Conservation (phyloP, 169 alveolate species). For the Theileria orientalis region DNA sequence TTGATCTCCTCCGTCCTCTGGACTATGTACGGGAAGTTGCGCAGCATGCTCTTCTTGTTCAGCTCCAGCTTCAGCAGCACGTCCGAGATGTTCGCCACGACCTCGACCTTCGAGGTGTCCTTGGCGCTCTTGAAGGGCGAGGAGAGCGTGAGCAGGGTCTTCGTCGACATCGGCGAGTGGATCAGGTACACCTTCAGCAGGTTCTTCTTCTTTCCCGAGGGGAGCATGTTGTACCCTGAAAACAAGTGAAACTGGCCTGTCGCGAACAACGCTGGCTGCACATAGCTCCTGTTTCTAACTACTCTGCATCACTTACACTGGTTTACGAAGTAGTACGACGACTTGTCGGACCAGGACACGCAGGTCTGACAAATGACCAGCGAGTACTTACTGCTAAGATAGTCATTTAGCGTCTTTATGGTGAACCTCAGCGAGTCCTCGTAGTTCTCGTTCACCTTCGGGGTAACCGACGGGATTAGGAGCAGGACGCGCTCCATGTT, state of each 20-base stretch:
- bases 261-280: background rate
- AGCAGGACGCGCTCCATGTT: conserved; percentile 32
- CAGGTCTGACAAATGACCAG: conserved; percentile 64
- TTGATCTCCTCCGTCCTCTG: conserved; percentile 74
- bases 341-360: conserved; percentile 59
- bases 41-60: conserved; percentile 57
- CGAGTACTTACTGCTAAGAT: conserved; percentile 28
- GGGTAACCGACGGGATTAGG: conserved; percentile 56
- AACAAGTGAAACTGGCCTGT: background rate
- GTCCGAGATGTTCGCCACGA: conserved; percentile 68
- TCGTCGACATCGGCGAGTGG: conserved; percentile 68
- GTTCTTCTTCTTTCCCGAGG: conserved; percentile 68
- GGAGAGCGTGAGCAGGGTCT: conserved; percentile 60
- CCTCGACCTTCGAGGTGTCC: conserved; percentile 67
- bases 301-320: conserved; percentile 37
- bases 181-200: conserved; percentile 67
- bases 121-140: conserved; percentile 67
- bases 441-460: conserved; percentile 21
- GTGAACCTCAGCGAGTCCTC: conserved; percentile 45
- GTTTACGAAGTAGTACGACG: conserved; percentile 59
- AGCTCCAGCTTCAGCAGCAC: conserved; percentile 60
- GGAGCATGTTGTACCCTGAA: conserved; percentile 75
- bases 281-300: background rate
- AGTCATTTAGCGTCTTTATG: conserved; percentile 32
- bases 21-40: conserved; percentile 73